Conservation (phyloP, 2,329 filamentous ascomycete species). For the Chrysoporthe puriensis region DNA sequence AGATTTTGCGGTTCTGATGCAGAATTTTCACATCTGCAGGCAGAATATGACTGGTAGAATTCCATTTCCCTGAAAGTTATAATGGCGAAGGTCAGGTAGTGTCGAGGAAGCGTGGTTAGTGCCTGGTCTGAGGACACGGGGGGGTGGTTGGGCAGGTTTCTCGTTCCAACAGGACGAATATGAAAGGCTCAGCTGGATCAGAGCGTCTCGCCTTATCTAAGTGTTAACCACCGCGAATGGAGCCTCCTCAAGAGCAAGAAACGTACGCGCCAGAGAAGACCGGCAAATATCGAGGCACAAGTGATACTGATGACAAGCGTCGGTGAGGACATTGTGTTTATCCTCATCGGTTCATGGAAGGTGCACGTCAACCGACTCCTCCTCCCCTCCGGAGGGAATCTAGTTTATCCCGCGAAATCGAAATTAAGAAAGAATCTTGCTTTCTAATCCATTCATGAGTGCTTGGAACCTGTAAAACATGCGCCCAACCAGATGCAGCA, state of each 20-base stretch:
- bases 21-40: not conserved
- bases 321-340: not conserved
- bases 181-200: not conserved
- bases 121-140: not conserved
- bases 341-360: not conserved
- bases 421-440: not conserved
- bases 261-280: not conserved
- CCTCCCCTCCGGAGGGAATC: too few species aligned
- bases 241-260: not conserved
- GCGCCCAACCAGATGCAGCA: not conserved
- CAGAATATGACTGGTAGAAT: not conserved
- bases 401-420: not conserved
- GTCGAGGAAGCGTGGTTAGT: not conserved
- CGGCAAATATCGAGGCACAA: not conserved
- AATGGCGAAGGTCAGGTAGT: not conserved
- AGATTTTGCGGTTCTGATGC: not conserved
- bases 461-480: not conserved
- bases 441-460: not conserved
- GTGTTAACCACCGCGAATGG: not conserved
- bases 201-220: not conserved
- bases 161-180: not conserved
- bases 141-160: not conserved
- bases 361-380: not conserved
- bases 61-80: not conserved
- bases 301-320: not conserved